Evolutionary conservation across 1,284 basidiomycete genomes (phyloP).

Genomic region (Retiboletus flavoniger): DNA sequence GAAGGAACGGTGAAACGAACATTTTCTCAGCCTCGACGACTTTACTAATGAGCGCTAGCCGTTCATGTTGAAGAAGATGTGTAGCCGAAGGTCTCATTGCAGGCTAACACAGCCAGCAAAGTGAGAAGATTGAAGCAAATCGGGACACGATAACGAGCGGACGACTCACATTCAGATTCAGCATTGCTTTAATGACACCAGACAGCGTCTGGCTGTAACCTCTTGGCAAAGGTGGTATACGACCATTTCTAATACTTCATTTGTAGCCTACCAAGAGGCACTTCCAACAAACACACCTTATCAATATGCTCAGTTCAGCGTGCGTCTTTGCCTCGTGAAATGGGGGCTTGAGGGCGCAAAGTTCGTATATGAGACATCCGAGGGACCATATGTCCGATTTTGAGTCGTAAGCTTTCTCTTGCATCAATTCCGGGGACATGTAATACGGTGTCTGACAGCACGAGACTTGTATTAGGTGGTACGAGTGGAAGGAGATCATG

Average conservation of each 20-base stretch:
- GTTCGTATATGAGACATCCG: conserved; percentile 93
- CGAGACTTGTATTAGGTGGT: neutral
- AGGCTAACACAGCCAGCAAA: conserved; percentile 48
- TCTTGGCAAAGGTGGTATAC: conserved; percentile 82
- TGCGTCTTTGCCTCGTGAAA: conserved; percentile 91
- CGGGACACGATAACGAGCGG: neutral
- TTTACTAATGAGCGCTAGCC: conserved; percentile 69
- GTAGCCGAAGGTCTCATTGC: conserved; percentile 80
- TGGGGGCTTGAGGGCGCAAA: conserved; percentile 88
- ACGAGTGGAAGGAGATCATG: neutral
- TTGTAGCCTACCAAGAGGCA: neutral
- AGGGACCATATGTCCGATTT: conserved; percentile 99
- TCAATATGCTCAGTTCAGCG: conserved; percentile 76
- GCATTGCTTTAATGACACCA: conserved; percentile 81
- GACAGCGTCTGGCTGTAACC: conserved; percentile 75
- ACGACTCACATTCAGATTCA: conserved; percentile 73
- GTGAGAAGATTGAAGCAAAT: neutral
- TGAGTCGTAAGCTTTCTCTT: conserved; percentile 93
- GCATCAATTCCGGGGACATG: conserved; percentile 97
- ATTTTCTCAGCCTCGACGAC: conserved; percentile 77
- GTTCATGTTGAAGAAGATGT: conserved; percentile 76
- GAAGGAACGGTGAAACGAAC: conserved; percentile 43
- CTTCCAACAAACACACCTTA: conserved; percentile 50
- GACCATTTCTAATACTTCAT: conserved; percentile 58
- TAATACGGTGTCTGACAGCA: conserved; percentile 86